Evolutionary conservation across 139 green algal genomes (phyloP).

Genomic region (Klebsormidium nitens): DNA sequence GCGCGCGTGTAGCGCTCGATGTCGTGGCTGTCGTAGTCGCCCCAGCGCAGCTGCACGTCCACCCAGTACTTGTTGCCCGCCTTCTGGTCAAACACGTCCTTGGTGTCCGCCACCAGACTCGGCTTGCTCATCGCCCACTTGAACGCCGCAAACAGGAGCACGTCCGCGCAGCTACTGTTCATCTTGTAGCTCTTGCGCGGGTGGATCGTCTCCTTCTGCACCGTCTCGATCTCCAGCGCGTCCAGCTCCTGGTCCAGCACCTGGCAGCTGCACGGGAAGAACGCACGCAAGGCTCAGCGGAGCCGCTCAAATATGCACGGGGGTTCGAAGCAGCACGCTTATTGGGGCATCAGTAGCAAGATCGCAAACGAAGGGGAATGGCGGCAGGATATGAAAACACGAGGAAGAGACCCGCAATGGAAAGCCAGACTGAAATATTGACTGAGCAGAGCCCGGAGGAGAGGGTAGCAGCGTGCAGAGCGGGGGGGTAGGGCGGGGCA

Average conservation of each 20-base stretch:
- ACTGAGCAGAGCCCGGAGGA: too few relatives aligned
- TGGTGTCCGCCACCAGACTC: slow-evolving; percentile 85
- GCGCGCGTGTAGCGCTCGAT: slow-evolving; percentile 97
- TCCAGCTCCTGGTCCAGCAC: slow-evolving; percentile 98
- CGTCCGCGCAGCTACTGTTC: slow-evolving; percentile 93
- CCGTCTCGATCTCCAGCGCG: slow-evolving; percentile 98
- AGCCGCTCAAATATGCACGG: too few relatives aligned
- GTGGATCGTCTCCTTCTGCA: slow-evolving; percentile 99
- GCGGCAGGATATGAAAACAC: too few relatives aligned
- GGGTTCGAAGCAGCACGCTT: too few relatives aligned
- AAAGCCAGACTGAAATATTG: too few relatives aligned
- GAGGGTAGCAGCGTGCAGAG: too few relatives aligned
- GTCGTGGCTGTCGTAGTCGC: slow-evolving; percentile 98
- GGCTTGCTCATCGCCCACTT: slow-evolving; percentile 95
- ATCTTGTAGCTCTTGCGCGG: slow-evolving; percentile 99
- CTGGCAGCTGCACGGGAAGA: too few relatives aligned
- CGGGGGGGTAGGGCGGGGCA: too few relatives aligned
- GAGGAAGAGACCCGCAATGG: too few relatives aligned
- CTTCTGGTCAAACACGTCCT: slow-evolving; percentile 93
- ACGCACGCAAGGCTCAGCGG: too few relatives aligned
- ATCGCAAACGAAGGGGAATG: too few relatives aligned
- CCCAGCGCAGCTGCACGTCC: slow-evolving; percentile 74
- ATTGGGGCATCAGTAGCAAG: too few relatives aligned
- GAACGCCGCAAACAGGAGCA: slow-evolving; percentile 96
- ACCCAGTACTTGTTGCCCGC: slow-evolving; percentile 97